Evolutionary conservation across 1,284 basidiomycete genomes (phyloP).

Genomic region (Coriolopsis trogii): DNA sequence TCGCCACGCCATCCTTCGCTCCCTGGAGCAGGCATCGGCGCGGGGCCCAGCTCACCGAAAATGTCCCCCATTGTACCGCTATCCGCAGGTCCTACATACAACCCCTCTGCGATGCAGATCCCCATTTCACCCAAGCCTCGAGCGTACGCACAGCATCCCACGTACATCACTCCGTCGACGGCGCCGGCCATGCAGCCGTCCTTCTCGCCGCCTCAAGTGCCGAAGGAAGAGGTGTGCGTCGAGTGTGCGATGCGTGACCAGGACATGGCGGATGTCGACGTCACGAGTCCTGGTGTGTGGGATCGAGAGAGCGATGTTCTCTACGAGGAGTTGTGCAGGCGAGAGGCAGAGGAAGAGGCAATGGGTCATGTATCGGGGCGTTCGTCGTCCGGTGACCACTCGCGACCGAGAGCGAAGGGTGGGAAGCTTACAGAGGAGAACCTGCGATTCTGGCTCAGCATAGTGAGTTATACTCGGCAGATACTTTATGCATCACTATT

Average conservation of each 20-base stretch:
- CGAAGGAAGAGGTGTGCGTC: constrained; percentile 85
- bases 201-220: constrained; percentile 52
- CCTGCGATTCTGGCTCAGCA: constrained; percentile 84
- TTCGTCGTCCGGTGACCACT: constrained; percentile 46
- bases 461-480: constrained; percentile 57
- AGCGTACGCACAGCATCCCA: constrained; percentile 73
- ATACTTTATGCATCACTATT: constrained; percentile 12
- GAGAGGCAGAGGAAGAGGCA: constrained; percentile 73
- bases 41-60: constrained; percentile 36
- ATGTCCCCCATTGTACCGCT: constrained; percentile 48
- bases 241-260: constrained; percentile 99
- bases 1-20: constrained; percentile 49
- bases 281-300: constrained; percentile 87
- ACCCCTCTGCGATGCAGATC: constrained; percentile 40
- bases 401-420: constrained; percentile 64
- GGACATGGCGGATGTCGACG: constrained; percentile 96
- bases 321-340: constrained; percentile 77
- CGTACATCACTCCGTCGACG: constrained; percentile 65
- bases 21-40: constrained; percentile 42
- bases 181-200: constrained; percentile 62
- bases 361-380: constrained; percentile 45
- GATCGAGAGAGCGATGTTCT: constrained; percentile 86
- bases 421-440: constrained; percentile 78
- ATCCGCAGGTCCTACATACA: constrained; percentile 60
- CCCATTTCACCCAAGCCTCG: constrained; percentile 68